Base-by-base conservation (phyloP, 306 rosid species). In the Hippophae tibetana region DNA sequence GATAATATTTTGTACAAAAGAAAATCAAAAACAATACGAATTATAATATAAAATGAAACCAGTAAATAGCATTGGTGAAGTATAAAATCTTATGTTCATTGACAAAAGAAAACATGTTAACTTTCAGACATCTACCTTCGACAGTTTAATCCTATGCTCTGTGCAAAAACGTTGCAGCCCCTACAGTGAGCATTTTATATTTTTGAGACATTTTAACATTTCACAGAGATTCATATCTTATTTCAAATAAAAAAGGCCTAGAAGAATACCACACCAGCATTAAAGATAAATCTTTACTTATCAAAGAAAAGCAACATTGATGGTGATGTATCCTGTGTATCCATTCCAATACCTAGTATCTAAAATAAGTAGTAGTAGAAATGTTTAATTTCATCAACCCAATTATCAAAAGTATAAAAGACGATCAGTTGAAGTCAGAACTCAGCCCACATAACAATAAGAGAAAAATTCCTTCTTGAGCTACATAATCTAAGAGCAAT, bases 141-240 rank as follows among this genome's bases (percentile, higher is more conserved):
- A 86, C 64, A 89, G 74, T 75, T 76, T 86, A 58, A 86, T 83
- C 77, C 64, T 83, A 76, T 86, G 95, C 76, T 86, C 95, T 1
- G 97, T 83, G 71, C 97, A 86, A 18, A 18, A 18, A 18, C 23
- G 23, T 18, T 18, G 23, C 23, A 18, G 23, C 23, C 23, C 23
- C 23, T 84, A 82, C 57, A 73, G 63, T 31, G 51, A 52, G 52
- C 12, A 67, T 47, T 7, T 41, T 13, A 42, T 40, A 12, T 42
- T 63, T 42, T 63, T 18, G 65, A 63, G 62, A 52, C 23, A 58
- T 1, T 23, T 9, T n/a, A 56, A 42, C 23, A 7, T 43, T 41
- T 53, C 12, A 8, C 23, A 48, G 23, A 18, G 52, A 45, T 0
- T 12, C 7, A 5, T 23, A 27, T 1, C 26, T 31, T 43, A 43